These are phyloP conservation scores for Immersiella caudata DNA, from an alignment of 495 filamentous ascomycete genomes.

Conservation along the genomic window DNA sequence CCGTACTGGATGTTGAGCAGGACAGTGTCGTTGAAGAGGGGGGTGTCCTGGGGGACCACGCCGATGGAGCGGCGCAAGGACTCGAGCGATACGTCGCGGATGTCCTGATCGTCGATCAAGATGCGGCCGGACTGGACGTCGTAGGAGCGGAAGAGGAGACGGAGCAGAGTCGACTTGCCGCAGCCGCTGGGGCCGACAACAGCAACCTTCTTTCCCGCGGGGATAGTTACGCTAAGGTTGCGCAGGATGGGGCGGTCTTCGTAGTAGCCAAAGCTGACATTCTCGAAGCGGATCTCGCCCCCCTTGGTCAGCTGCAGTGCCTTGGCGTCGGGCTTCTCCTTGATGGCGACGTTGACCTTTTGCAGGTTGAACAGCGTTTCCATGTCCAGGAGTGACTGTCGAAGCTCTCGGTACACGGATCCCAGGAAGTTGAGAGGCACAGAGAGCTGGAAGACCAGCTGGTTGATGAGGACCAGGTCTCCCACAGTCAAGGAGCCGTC, in stretches of 20 bases:
- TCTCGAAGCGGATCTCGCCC: slow-evolving; percentile 90
- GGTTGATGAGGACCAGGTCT: slow-evolving; percentile 97
- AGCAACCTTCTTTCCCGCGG: slow-evolving; percentile 92
- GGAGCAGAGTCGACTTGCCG: slow-evolving; percentile 91
- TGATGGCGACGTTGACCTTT: slow-evolving; percentile 90
- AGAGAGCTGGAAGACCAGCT: slow-evolving; percentile 96
- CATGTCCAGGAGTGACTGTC: slow-evolving; percentile 96
- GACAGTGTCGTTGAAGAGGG: slow-evolving; percentile 93
- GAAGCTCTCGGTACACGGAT: slow-evolving; percentile 91
- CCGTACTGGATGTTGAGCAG: slow-evolving; percentile 96
- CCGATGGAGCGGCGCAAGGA: slow-evolving; percentile 86
- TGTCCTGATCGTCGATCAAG: slow-evolving; percentile 89
- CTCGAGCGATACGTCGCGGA: slow-evolving; percentile 78
- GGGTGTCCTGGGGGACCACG: slow-evolving; percentile 96
- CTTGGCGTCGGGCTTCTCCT: slow-evolving; percentile 72
- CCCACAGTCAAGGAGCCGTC: slow-evolving; percentile 84
- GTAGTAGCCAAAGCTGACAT: slow-evolving; percentile 93
- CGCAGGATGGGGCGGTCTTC: slow-evolving; percentile 83
- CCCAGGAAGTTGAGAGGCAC: slow-evolving; percentile 96
- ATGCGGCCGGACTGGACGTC: slow-evolving; percentile 88
- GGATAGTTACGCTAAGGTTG: slow-evolving; percentile 84
- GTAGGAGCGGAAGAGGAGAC: slow-evolving; percentile 92
- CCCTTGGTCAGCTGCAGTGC: slow-evolving; percentile 70
- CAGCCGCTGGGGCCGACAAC: slow-evolving; percentile 95
- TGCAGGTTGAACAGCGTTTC: slow-evolving; percentile 99